phyloP scores from a whole-genome alignment of 2,329 filamentous ascomycete species.

The Whalleya microplaca region DNA sequence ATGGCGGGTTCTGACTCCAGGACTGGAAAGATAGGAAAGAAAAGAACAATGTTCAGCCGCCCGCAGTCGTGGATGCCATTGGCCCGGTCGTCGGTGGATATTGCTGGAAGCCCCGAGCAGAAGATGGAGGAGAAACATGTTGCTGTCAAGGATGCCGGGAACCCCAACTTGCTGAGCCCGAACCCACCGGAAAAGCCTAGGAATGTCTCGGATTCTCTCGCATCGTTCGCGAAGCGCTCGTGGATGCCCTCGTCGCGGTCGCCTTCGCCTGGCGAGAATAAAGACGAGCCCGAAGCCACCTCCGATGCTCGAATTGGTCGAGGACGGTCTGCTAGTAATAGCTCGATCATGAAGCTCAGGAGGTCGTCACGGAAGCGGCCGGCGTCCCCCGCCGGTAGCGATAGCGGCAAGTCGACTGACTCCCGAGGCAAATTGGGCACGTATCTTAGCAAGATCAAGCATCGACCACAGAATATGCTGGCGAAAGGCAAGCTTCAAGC shows the following conservation, averaged over 20 bases:
- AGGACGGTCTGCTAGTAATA: constrained; percentile 35
- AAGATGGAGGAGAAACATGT: constrained; percentile 20
- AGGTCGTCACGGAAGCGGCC: constrained; percentile 38
- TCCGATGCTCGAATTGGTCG: constrained; percentile 25
- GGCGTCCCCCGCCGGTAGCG: constrained; percentile 34
- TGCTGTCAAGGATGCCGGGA: constrained; percentile 9
- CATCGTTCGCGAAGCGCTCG: constrained; percentile 54
- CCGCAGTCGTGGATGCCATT: constrained; percentile 57
- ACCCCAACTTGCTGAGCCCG: constrained; percentile 31
- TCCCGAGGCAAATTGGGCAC: constrained; percentile 38
- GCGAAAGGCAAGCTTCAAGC: constrained; percentile 39
- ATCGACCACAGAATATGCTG: constrained; percentile 48
- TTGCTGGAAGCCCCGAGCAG: constrained; percentile 37
- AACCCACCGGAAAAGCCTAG: constrained; percentile 41
- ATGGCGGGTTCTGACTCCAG: constrained; percentile 32
- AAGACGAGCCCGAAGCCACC: constrained; percentile 31
- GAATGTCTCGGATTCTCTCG: constrained; percentile 51
- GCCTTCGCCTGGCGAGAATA: constrained; percentile 47
- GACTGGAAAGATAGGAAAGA: constrained; percentile 41
- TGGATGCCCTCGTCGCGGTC: constrained; percentile 56
- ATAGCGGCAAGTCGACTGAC: constrained; percentile 40
- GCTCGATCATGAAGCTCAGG: constrained; percentile 36
- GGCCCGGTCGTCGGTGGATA: constrained; percentile 47
- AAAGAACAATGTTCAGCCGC: constrained; percentile 52
- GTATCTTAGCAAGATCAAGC: constrained; percentile 58